A percentile compares a stretch with the other conserved stretches of the same genome.
phyloP scores from a whole-genome alignment of 441 rosid genomes.

The Adansonia madagascariensis region DNA sequence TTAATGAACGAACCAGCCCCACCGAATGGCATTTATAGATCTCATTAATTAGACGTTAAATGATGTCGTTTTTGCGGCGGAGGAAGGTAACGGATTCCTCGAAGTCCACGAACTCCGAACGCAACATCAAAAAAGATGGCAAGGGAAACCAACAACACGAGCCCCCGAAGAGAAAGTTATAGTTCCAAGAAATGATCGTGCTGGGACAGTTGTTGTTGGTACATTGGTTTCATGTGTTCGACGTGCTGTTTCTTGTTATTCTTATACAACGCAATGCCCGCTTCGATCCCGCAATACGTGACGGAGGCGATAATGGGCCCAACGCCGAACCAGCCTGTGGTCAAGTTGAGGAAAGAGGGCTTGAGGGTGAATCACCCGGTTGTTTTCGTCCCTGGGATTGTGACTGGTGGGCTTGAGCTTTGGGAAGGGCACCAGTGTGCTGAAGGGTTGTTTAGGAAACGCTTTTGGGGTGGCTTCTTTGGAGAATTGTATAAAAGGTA shows the following conservation, averaged over 20 bases:
- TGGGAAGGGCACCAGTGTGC: slow-evolving; percentile 51
- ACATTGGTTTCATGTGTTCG: slow-evolving; percentile 47
- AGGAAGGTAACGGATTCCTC: slow-evolving; percentile 27
- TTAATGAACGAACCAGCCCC: no score
- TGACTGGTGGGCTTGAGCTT: slow-evolving; percentile 50
- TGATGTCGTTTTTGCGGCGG: slow-evolving; percentile 50
- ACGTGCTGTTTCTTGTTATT: slow-evolving; percentile 54
- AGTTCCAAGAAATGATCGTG: slow-evolving; percentile 38
- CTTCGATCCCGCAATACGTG: slow-evolving; percentile 51
- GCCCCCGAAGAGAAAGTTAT: background rate
- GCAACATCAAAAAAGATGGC: background rate
- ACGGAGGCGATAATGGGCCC: slow-evolving; percentile 55
- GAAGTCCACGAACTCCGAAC: slow-evolving; percentile 19
- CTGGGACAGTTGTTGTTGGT: slow-evolving; percentile 52
- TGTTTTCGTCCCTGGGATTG: slow-evolving; percentile 50
- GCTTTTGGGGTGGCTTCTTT: slow-evolving; percentile 59
- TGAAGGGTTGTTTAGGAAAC: slow-evolving; percentile 50
- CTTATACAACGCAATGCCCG: slow-evolving; percentile 49
- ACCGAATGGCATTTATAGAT: no score
- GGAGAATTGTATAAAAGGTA: slow-evolving; percentile 57
- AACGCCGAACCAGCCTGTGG: slow-evolving; percentile 49
- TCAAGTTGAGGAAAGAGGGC: slow-evolving; percentile 53
- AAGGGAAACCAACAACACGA: slow-evolving; percentile 15
- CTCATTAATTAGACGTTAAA: no score
- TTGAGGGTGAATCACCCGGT: slow-evolving; percentile 46